phyloP scores from a whole-genome alignment of 2,329 filamentous ascomycete species.

The Achaetomium macrosporum region DNA sequence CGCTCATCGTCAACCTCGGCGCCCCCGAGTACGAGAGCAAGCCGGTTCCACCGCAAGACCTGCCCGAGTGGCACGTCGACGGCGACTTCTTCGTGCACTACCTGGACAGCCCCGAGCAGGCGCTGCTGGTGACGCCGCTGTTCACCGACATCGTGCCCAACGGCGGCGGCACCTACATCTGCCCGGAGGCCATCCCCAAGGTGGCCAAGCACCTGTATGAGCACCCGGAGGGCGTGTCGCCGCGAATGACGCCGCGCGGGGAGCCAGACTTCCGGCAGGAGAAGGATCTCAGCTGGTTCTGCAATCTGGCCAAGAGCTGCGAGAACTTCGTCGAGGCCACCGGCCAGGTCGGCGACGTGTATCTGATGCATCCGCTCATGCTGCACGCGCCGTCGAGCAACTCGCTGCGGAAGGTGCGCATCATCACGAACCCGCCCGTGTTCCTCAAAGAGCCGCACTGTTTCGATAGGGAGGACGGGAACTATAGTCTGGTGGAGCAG shows the following conservation, averaged over 20 bases:
- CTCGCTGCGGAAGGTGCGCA: constrained; percentile 32
- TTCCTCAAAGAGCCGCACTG: constrained; percentile 45
- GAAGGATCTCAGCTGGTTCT: constrained; percentile 42
- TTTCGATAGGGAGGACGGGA: constrained; percentile 41
- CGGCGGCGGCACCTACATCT: constrained; percentile 61
- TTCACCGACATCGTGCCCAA: constrained; percentile 57
- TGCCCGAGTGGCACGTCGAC: constrained; percentile 62
- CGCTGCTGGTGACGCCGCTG: constrained; percentile 59
- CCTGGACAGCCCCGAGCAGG: constrained; percentile 65
- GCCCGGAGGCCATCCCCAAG: constrained; percentile 50
- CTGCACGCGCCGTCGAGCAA: constrained; percentile 51
- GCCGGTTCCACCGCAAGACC: constrained; percentile 44
- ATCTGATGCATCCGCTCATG: constrained; percentile 55
- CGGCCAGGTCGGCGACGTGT: constrained; percentile 51
- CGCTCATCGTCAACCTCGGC: constrained; percentile 65
- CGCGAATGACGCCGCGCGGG: constrained; percentile 56
- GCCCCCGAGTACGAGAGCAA: constrained; percentile 46
- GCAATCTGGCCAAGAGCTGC: constrained; percentile 34
- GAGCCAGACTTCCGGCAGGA: constrained; percentile 41
- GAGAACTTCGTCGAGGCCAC: constrained; percentile 48
- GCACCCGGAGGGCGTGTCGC: constrained; percentile 59
- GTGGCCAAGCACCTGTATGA: constrained; percentile 54
- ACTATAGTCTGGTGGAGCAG: constrained; percentile 51
- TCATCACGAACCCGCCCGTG: constrained; percentile 55
- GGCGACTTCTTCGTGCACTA: constrained; percentile 70